Base-by-base conservation (phyloP, 1,284 basidiomycete species). In the Cystobasidium sp. region DNA sequence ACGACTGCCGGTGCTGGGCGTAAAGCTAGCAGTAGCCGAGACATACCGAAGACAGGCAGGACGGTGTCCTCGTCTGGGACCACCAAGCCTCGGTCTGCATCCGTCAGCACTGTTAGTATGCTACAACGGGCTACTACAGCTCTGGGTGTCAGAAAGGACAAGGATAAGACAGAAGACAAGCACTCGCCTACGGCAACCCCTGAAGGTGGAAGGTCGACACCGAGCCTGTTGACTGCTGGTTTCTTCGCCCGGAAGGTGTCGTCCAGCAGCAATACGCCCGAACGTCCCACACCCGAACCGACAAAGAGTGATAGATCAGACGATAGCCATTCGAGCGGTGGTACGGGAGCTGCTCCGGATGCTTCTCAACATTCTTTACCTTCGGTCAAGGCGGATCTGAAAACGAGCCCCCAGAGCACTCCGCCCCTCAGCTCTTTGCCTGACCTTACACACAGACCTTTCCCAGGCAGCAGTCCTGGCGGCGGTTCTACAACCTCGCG, bases 121-220 rank as follows among this genome's bases (percentile, higher is more conserved):
- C 91, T 97, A 85, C 94, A 96, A 78, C 88, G 94, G 6, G 94
- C 93, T 0, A 94, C 93, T 0, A 94, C 92, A 0, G 93, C 83
- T 0, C 80, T 93, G 3, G 91, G 91, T 78, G 90, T 90, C 0
- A 90, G 83, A n/a, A 68, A 59, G 56, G 59, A 55, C n/a, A 68
- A 59, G 56, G 59, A 55, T 39, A 65, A 67, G 55, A 20, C 47
- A 9, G 51, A 56, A 51, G 18, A 51, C 24, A 52, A 64, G 39
- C 49, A 37, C 7, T 12, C 39, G 12, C 6, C 61, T 10, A 22
- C 43, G 2, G 8, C 47, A 16, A 10, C 20, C 3, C 37, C 18
- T 9, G 73, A 67, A 14, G 56, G 37, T 12, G 75, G 67, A 44
- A 75, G 56, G 22, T 63, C 67, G 12, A 63, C 70, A 24, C 58